Evolutionary conservation across 1,139 yeast genomes (phyloP).

Genomic region (Kodamaea sp.): DNA sequence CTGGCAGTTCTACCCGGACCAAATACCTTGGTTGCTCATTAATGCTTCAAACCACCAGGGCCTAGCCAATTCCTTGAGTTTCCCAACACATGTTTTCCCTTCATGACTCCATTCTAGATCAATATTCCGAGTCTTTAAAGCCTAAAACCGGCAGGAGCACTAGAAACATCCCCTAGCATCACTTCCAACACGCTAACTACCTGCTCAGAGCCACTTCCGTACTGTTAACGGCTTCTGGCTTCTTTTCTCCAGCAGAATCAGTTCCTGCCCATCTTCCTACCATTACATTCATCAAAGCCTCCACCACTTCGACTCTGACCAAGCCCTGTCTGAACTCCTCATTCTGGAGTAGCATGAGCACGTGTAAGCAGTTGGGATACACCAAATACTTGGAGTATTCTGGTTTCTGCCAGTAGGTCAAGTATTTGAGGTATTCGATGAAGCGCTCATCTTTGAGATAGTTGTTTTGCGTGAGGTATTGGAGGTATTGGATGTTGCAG

Average conservation of each 20-base stretch:
- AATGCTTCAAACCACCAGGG: too few species aligned
- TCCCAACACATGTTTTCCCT: too few species aligned
- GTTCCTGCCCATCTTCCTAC: constrained; percentile 64
- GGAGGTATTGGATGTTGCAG: constrained; percentile 74
- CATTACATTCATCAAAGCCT: constrained; percentile 72
- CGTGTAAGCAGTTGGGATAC: constrained; percentile 72
- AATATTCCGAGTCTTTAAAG: too few species aligned
- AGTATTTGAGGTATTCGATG: constrained; percentile 62
- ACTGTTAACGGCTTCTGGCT: too few species aligned
- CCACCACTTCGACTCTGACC: constrained; percentile 58
- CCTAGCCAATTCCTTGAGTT: too few species aligned
- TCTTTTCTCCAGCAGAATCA: constrained; percentile 10
- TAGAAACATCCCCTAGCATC: too few species aligned
- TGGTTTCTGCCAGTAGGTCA: constrained; percentile 75
- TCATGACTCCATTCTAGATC: too few species aligned
- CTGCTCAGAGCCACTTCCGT: too few species aligned
- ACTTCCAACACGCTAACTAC: too few species aligned
- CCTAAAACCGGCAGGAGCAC: too few species aligned
- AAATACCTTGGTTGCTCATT: too few species aligned
- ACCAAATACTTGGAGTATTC: constrained; percentile 66
- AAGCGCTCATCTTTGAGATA: constrained; percentile 63
- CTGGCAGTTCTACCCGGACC: too few species aligned
- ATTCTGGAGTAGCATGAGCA: constrained; percentile 57
- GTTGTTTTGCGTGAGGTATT: constrained; percentile 73
- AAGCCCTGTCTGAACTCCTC: constrained; percentile 58